Base-by-base conservation (phyloP, 1,284 basidiomycete species). In the Apiotrichum siamense region DNA sequence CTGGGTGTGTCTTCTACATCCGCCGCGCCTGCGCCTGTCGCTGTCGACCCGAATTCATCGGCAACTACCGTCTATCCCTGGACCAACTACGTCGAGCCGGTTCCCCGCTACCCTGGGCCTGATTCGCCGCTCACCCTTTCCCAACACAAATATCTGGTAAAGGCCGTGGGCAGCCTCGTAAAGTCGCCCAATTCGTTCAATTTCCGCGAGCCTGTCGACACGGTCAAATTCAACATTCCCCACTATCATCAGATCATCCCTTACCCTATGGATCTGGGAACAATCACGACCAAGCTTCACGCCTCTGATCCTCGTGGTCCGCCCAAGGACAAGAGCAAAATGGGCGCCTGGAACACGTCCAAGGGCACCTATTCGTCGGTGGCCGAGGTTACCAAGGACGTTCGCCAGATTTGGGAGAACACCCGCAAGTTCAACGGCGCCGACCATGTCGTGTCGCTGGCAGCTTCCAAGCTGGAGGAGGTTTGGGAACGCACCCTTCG, bases 221-320 rank as follows among this genome's bases (percentile, higher is more conserved):
- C 85, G n/a, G 80, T 94, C 58, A 85, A 83, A 1, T 81, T 97
- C 58, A 85, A 84, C 62, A 87, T 98, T 55, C 96, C 92, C 13
- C 90, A 94, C 68, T 99, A 99, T 67, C 81, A 81, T 40, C 80
- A 80, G 49, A 83, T 97, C 67, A 84, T 99, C 75, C 87, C 84
- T 64, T 81, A 81, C 29, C 96, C 96, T 0, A 97, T 97, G 89
- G 96, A 98, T 71, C 81, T 99, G 44, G 80, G 83, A n/a, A 96
- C 93, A 21, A 82, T 97, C 57, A 94, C 97, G 74, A 82, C 82
- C 63, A 96, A 97, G 75, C 78, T 97, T 35, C 67, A 73, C 26
- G 82, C 85, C 1, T 87, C 86, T 10, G 88, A 87, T 63, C 86
- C 88, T 4, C 52, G 66, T 18, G 70, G 70, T 7, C 66, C 67